Conservation (phyloP, 139 green algal genomes). For the Ettlia oleoabundans region DNA sequence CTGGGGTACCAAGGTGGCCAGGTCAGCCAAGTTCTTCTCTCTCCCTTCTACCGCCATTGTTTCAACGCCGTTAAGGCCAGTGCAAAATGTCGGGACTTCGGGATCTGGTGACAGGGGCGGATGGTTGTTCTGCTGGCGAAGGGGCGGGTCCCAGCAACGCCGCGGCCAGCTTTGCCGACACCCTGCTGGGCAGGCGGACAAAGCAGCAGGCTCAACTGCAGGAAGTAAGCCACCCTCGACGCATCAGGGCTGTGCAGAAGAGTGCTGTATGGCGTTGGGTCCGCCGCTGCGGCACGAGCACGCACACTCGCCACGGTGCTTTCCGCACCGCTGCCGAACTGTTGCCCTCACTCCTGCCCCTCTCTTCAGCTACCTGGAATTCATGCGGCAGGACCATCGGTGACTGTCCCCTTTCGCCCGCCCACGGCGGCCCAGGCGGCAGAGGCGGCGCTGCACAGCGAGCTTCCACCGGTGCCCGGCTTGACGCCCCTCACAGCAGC, state of each 20-base stretch:
- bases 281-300: too few relatives aligned
- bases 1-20: too few relatives aligned
- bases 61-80: not conserved
- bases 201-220: conserved; percentile 77
- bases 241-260: too few relatives aligned
- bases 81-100: conserved; percentile 54
- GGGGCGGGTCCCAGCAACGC: conserved; percentile 79
- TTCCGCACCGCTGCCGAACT: too few relatives aligned
- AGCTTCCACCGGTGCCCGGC: conserved; percentile 37
- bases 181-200: conserved; percentile 70
- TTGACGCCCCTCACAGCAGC: conserved; percentile 10
- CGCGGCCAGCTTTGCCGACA: conserved; percentile 73
- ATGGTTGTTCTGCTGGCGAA: conserved; percentile 73
- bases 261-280: too few relatives aligned
- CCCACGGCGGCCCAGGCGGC: conserved; percentile 35
- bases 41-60: too few relatives aligned
- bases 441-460: conserved; percentile 17
- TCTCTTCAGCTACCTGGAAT: conserved; percentile 34
- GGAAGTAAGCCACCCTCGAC: too few relatives aligned
- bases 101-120: conserved; percentile 79
- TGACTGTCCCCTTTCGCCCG: conserved; percentile 13
- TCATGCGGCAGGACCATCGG: not conserved
- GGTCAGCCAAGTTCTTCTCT: too few relatives aligned
- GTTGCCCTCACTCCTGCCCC: not conserved
- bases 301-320: too few relatives aligned